Evolutionary conservation across 257 asterid species (phyloP).

Genomic region (Petunia secreta): DNA sequence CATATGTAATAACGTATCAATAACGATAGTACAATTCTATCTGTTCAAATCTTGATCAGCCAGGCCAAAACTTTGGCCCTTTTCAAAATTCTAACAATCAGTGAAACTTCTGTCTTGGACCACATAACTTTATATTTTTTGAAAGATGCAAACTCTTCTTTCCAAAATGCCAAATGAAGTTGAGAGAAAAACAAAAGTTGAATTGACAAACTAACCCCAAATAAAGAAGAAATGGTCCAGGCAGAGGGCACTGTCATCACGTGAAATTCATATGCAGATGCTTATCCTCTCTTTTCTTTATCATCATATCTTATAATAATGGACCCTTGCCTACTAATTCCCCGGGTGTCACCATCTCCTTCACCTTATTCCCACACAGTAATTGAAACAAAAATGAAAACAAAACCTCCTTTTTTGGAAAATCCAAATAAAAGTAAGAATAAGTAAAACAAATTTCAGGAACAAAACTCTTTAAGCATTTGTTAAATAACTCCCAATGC

Average conservation of each 20-base stretch:
- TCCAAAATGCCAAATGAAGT: background rate
- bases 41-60: background rate
- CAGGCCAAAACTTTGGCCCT: background rate
- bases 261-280: constrained; percentile 35
- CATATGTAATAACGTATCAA: too few relatives aligned
- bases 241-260: constrained; percentile 17
- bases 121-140: background rate
- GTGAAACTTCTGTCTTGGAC: background rate
- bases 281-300: constrained; percentile 22
- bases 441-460: background rate
- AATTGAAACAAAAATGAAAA: background rate
- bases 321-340: constrained; percentile 24
- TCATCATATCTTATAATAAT: background rate
- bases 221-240: background rate
- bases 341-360: constrained; percentile 32
- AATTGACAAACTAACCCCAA: background rate
- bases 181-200: background rate
- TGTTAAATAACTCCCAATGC: background rate
- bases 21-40: background rate
- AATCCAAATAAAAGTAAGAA: background rate
- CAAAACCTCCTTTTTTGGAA: background rate
- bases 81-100: background rate
- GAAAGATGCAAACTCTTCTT: constrained; percentile 5
- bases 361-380: background rate
- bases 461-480: background rate